phyloP scores from a whole-genome alignment of 2,329 filamentous ascomycete species.

The Colletotrichum sp. region DNA sequence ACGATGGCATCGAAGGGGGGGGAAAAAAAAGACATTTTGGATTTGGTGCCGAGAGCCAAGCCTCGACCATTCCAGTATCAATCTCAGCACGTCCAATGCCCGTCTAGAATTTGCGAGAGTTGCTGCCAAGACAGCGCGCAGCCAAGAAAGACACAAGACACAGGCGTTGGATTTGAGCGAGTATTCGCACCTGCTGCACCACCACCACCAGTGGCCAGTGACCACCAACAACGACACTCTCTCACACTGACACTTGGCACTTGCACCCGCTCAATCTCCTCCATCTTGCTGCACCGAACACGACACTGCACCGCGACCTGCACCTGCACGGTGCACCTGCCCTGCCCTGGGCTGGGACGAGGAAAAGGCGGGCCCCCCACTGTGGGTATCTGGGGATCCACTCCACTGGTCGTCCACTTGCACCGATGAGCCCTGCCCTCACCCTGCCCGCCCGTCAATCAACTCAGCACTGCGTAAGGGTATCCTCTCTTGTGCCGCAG shows the following conservation, averaged over 20 bases:
- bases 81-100: neutral
- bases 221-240: neutral
- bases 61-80: neutral
- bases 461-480: neutral
- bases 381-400: neutral
- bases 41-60: conserved; percentile 4
- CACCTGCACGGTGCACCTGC: neutral
- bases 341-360: neutral
- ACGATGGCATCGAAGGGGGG: neutral
- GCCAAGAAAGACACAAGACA: conserved; percentile 14
- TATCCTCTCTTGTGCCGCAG: neutral
- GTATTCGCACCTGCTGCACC: neutral
- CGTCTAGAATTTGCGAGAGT: neutral
- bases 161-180: neutral
- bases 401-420: neutral
- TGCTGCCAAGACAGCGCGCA: conserved; percentile 15
- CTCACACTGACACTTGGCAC: neutral
- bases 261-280: neutral
- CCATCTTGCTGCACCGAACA: neutral
- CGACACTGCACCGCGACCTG: neutral
- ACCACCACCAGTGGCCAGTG: neutral
- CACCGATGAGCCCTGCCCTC: conserved; percentile 12
- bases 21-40: neutral
- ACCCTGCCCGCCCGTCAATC: neutral
- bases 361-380: neutral